Percentiles rank a stretch among this genome's conserved stretches.
phyloP scores from a whole-genome alignment of 2,329 filamentous ascomycete genomes.

The Colletotrichum lini region DNA sequence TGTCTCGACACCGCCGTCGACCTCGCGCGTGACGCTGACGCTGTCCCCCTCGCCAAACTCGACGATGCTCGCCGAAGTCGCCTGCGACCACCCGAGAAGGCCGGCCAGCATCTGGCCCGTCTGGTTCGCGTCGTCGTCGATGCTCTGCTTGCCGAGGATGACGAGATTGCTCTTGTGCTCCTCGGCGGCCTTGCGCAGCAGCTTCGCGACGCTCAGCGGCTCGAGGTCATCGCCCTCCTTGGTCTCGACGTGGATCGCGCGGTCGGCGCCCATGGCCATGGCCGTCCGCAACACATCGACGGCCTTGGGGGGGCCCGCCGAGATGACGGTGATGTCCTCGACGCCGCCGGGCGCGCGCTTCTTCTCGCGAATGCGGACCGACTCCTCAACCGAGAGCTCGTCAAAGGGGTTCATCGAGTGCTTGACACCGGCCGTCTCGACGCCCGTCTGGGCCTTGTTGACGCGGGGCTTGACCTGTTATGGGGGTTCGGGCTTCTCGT shows the following conservation, averaged over 20 bases:
- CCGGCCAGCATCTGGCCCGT: slow-evolving; percentile 99
- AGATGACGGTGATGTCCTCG: slow-evolving; percentile 91
- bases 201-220: slow-evolving; percentile 92
- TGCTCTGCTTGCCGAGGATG: slow-evolving; percentile 96
- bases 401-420: slow-evolving; percentile 99
- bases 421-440: slow-evolving; percentile 94
- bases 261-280: slow-evolving; percentile 99
- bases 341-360: slow-evolving; percentile 80
- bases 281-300: slow-evolving; percentile 93
- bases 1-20: slow-evolving; percentile 96
- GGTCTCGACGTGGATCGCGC: slow-evolving; percentile 87
- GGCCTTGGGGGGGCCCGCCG: slow-evolving; percentile 88
- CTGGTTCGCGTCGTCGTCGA: slow-evolving; percentile 96
- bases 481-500: slow-evolving; percentile 24
- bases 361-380: slow-evolving; percentile 93
- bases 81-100: slow-evolving; percentile 91
- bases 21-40: slow-evolving; percentile 88
- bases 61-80: slow-evolving; percentile 91
- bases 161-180: slow-evolving; percentile 92
- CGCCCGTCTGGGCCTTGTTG: slow-evolving; percentile 83
- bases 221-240: slow-evolving; percentile 84
- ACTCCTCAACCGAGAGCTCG: slow-evolving; percentile 97
- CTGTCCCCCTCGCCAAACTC: slow-evolving; percentile 78
- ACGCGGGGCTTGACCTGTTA: slow-evolving; percentile 77
- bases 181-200: slow-evolving; percentile 84